These are phyloP conservation scores for Teratosphaeria gauchensis DNA, from an alignment of 2,329 filamentous ascomycete species.

Conservation along the genomic window DNA sequence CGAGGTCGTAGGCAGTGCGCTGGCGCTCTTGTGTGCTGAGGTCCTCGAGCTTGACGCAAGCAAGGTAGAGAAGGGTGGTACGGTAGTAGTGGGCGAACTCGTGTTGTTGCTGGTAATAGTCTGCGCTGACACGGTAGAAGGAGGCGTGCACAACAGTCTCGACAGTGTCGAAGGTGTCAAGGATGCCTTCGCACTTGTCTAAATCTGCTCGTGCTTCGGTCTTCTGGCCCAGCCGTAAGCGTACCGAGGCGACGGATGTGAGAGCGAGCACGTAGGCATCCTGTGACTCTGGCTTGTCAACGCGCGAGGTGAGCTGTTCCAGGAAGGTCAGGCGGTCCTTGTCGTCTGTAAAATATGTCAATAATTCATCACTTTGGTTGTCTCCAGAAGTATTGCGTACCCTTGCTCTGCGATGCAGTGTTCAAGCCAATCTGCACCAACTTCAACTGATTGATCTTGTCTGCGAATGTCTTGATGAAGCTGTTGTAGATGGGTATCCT, in stretches of 20 bases:
- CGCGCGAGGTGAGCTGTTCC: slow-evolving; percentile 70
- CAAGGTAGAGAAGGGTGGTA: slow-evolving; percentile 93
- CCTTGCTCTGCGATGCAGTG: slow-evolving; percentile 73
- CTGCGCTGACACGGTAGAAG: slow-evolving; percentile 91
- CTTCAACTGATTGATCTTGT: slow-evolving; percentile 98
- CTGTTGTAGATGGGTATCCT: slow-evolving; percentile 84
- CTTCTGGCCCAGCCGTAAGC: slow-evolving; percentile 68
- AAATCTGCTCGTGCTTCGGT: slow-evolving; percentile 80
- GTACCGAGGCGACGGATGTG: slow-evolving; percentile 79
- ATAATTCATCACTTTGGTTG: slow-evolving; percentile 1
- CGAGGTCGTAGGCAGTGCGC: slow-evolving; percentile 81
- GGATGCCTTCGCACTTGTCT: slow-evolving; percentile 74
- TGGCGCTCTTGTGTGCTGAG: slow-evolving; percentile 67
- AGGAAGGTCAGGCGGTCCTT: slow-evolving; percentile 80
- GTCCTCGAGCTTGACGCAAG: slow-evolving; percentile 77
- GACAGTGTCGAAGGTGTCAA: slow-evolving; percentile 88
- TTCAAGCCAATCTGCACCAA: slow-evolving; percentile 83
- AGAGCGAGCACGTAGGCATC: slow-evolving; percentile 93
- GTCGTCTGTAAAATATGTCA: slow-evolving; percentile 51
- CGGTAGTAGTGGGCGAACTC: slow-evolving; percentile 97
- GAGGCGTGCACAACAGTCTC: slow-evolving; percentile 92
- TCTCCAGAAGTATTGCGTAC: slow-evolving; percentile 36
- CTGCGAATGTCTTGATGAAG: slow-evolving; percentile 92
- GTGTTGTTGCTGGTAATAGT: slow-evolving; percentile 82
- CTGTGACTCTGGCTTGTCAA: slow-evolving; percentile 85